These are phyloP conservation scores for Cystobasidium sp. DNA, from an alignment of 1,284 basidiomycete genomes.

Conservation along the genomic window DNA sequence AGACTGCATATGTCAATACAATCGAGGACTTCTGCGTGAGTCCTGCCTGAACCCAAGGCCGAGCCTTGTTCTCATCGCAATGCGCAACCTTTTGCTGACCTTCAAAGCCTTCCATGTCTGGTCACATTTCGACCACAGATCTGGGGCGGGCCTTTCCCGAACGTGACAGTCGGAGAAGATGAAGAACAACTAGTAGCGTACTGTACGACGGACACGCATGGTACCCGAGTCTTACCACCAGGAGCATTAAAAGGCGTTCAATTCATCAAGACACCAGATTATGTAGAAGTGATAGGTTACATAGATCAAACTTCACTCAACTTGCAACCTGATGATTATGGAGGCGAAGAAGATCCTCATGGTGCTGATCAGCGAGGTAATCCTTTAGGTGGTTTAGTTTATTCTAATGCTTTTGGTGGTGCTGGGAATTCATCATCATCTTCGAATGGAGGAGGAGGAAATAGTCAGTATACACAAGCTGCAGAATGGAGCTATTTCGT, in stretches of 20 bases:
- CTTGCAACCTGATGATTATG: constrained; percentile 64
- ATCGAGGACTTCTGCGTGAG: constrained; percentile 48
- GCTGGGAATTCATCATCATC: constrained; percentile 56
- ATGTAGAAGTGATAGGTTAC: constrained; percentile 68
- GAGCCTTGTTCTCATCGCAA: too few species aligned
- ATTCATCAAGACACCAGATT: constrained; percentile 68
- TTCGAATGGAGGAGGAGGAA: too few species aligned
- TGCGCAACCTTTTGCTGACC: too few species aligned
- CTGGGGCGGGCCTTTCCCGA: constrained; percentile 44
- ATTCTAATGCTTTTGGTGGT: constrained; percentile 51
- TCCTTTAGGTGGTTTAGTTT: constrained; percentile 52
- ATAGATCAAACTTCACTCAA: constrained; percentile 68
- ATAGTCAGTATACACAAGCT: constrained; percentile 59
- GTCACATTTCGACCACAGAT: too few species aligned
- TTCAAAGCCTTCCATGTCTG: too few species aligned
- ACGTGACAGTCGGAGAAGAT: constrained; percentile 45
- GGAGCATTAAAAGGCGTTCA: constrained; percentile 66
- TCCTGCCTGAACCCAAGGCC: background rate
- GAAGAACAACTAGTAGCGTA: constrained; percentile 50
- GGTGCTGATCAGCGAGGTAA: constrained; percentile 56
- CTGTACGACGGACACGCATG: constrained; percentile 45
- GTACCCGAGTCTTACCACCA: constrained; percentile 39
- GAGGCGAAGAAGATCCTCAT: constrained; percentile 61
- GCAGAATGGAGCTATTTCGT: constrained; percentile 68
- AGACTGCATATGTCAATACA: constrained; percentile 61